Percentiles rank a stretch among this genome's conserved stretches.
These are phyloP conservation scores for Agaricus sinodeliciosus DNA, from an alignment of 768 basidiomycete species.

Conservation along the genomic window DNA sequence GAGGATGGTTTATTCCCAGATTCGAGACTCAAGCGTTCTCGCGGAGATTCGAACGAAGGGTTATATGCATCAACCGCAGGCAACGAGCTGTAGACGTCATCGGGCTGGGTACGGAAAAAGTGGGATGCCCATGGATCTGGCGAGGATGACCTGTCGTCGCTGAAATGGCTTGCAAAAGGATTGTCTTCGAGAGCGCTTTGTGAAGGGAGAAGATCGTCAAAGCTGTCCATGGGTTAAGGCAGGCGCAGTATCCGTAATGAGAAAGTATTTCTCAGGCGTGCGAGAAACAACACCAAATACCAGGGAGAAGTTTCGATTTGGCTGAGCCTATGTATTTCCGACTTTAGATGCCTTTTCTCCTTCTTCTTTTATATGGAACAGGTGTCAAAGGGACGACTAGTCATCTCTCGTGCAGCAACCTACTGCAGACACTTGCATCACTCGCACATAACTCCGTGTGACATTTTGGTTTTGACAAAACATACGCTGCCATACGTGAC, in stretches of 20 bases:
- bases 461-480: too few relatives aligned
- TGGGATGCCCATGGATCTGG: constrained; percentile 75
- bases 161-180: constrained; percentile 70
- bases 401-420: too few relatives aligned
- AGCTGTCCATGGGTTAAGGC: constrained; percentile 52
- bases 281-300: constrained; percentile 1
- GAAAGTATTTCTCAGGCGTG: too few relatives aligned
- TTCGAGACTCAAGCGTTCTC: constrained; percentile 13
- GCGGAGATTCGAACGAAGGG: constrained; percentile 17
- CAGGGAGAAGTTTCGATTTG: too few relatives aligned
- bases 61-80: constrained; percentile 18
- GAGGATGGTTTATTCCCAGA: background rate
- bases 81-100: constrained; percentile 22
- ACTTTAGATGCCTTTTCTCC: too few relatives aligned
- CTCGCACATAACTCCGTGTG: too few relatives aligned
- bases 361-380: too few relatives aligned
- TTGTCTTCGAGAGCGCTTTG: constrained; percentile 62
- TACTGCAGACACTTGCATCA: too few relatives aligned
- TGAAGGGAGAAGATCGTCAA: constrained; percentile 71
- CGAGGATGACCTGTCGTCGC: constrained; percentile 51
- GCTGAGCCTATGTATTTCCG: too few relatives aligned
- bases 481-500: too few relatives aligned
- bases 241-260: background rate
- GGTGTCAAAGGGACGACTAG: too few relatives aligned
- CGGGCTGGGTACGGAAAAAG: constrained; percentile 30